Conservation (phyloP, 148 eudicot genomes). For the Linanthus parryae region DNA sequence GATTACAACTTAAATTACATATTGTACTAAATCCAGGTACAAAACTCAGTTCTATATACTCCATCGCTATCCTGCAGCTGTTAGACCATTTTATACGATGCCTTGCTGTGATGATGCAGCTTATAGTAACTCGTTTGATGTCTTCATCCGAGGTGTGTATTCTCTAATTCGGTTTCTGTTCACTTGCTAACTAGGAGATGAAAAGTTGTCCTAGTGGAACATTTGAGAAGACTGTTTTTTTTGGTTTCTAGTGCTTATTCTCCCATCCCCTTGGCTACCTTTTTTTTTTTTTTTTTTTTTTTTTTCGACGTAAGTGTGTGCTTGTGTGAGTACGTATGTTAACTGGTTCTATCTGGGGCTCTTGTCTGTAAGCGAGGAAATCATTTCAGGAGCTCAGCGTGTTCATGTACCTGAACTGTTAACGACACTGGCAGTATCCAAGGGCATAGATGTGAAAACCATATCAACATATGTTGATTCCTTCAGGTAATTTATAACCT, state of each 20-base stretch:
- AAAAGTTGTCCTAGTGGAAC: too few species aligned
- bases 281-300: too few species aligned
- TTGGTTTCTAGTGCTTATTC: too few species aligned
- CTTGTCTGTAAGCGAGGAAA: slow-evolving; percentile 80
- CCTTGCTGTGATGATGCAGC: slow-evolving; percentile 59
- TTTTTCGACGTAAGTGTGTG: too few species aligned
- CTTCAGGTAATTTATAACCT: too few species aligned
- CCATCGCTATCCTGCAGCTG: slow-evolving; percentile 81
- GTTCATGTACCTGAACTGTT: slow-evolving; percentile 66
- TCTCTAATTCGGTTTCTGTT: too few species aligned
- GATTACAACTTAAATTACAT: too few species aligned
- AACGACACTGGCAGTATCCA: slow-evolving; percentile 51
- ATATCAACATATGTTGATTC: slow-evolving; percentile 73
- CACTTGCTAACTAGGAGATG: too few species aligned
- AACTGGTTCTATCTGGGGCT: slow-evolving; percentile 4
- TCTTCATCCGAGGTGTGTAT: slow-evolving; percentile 74
- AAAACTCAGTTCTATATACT: slow-evolving; percentile 90
- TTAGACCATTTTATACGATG: slow-evolving; percentile 95
- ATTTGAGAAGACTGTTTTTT: too few species aligned
- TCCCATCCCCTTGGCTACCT: too few species aligned
- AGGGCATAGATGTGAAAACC: slow-evolving; percentile 63
- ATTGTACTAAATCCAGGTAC: too few species aligned
- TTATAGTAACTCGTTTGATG: slow-evolving; percentile 94
- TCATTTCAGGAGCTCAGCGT: slow-evolving; percentile 98
- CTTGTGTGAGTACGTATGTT: too few species aligned